Conservation (phyloP, 257 asterid genomes). For the Solanum commersonii region DNA sequence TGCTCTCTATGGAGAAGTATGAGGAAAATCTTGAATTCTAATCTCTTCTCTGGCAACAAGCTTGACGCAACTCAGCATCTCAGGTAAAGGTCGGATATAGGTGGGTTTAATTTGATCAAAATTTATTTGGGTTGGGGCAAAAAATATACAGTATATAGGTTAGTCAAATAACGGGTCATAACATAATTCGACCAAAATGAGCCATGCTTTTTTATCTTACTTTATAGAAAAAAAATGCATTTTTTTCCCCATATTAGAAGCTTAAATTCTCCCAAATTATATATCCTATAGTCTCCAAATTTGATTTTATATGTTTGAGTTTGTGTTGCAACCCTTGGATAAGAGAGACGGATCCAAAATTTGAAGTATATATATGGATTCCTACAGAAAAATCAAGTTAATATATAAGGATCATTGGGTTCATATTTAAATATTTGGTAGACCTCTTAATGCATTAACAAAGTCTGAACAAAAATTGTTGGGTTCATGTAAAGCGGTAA, state of each 20-base stretch:
- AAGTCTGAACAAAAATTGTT: no score
- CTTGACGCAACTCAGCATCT: constrained; percentile 59
- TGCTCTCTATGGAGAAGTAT: constrained; percentile 10
- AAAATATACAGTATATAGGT: no score
- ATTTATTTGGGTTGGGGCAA: not conserved
- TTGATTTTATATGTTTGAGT: not conserved
- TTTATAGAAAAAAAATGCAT: not conserved
- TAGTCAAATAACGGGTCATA: not conserved
- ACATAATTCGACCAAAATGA: not conserved
- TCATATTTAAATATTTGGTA: not conserved
- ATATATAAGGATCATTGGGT: not conserved
- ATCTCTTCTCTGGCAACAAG: constrained; percentile 49
- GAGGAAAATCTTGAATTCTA: constrained; percentile 16
- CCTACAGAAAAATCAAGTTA: not conserved
- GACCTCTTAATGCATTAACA: no score
- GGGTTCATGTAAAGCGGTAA: not conserved
- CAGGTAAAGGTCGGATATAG: constrained; percentile 5
- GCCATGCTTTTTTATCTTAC: not conserved
- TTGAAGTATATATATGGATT: not conserved
- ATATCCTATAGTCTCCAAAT: not conserved
- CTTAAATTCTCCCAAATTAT: not conserved
- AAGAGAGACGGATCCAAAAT: no score
- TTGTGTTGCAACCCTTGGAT: not conserved
- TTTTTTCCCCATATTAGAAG: not conserved
- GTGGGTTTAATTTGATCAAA: not conserved